Base-by-base conservation (phyloP, 129 eudicot species). In the Silybum marianum region DNA sequence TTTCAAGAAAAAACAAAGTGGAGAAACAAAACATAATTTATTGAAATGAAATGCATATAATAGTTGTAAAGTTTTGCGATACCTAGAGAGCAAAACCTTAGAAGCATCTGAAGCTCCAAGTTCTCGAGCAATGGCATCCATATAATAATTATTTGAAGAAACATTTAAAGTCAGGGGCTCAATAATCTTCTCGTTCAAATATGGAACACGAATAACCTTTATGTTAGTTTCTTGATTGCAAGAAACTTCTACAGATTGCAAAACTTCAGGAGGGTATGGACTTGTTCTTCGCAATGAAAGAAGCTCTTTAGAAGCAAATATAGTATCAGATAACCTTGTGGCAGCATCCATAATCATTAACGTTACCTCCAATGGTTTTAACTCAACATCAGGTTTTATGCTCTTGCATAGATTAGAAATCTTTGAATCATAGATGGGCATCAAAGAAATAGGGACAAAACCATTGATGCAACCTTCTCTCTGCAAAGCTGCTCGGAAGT, bases 101-200 rank as follows among this genome's bases (percentile, higher is more conserved):
- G 97, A 89, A 85, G 97, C 99, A 85, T 93, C 93, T 11, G 75
- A 70, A 67, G 85, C 82, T 77, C 90, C 93, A 74, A 96, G 97
- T 84, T 87, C 93, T 72, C 79, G 79, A 36, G 98, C 97, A 83
- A 96, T 91, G 72, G 71, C 91, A 87, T 96, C 99, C 77, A 96
- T 86, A 89, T 93, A 93, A 91, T 93, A 96, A 73, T 69, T 87
- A 39, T 72, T 81, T 26, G 74, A 72, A 73, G 85, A 78, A 81
- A 91, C 84, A 84, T 91, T 85, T 42, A 93, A 86, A 38, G 83
- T 73, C 87, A 91, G 26, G 36, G 90, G 72, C 73, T 83, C 87
- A 74, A 89, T 88, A 81, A 60, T 80, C 77, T 84, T 83, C 30
- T 88, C 92, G 54, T 58, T 42, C 77, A 82, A 74, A 83, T 46